Conservation (phyloP, 768 basidiomycete genomes). For the Rhodotorula diobovata region DNA sequence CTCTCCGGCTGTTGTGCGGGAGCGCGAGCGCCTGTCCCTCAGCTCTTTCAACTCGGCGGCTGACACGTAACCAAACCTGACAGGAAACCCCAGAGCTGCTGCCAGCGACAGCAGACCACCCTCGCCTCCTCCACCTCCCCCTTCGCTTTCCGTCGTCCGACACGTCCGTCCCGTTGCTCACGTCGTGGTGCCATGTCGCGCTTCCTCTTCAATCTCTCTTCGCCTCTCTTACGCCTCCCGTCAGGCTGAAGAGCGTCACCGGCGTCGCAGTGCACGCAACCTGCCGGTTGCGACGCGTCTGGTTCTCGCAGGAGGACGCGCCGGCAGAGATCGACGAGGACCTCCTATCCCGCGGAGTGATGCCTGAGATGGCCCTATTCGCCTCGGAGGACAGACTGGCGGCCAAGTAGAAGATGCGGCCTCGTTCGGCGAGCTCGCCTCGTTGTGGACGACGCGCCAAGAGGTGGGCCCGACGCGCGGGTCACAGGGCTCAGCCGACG, state of each 20-base stretch:
- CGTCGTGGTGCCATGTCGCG: constrained; percentile 19
- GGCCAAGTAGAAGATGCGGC: no score
- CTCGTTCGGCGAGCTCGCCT: no score
- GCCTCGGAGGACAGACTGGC: background rate
- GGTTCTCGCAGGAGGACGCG: constrained; percentile 21
- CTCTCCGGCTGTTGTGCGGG: no score
- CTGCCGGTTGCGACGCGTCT: constrained; percentile 12
- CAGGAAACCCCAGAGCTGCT: background rate
- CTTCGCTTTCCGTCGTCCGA: constrained; percentile 13
- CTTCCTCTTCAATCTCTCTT: constrained; percentile 19
- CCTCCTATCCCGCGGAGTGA: constrained; percentile 1
- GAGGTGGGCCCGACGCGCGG: no score
- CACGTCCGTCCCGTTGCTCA: constrained; percentile 14
- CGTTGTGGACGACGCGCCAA: no score
- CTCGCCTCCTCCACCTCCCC: constrained; percentile 20
- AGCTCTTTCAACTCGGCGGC: no score
- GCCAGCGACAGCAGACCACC: background rate
- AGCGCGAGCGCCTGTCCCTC: no score
- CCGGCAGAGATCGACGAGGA: background rate
- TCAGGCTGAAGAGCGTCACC: background rate
- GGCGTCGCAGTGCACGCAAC: constrained; percentile 31
- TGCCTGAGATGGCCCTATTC: constrained; percentile 25
- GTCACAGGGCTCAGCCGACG: no score
- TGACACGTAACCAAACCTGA: background rate
- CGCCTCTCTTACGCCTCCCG: background rate